A percentile compares a stretch with the other conserved stretches of the same genome.
Evolutionary conservation across 1,139 yeast genomes (phyloP).

Genomic region (Sugiyamaella xylanicola): DNA sequence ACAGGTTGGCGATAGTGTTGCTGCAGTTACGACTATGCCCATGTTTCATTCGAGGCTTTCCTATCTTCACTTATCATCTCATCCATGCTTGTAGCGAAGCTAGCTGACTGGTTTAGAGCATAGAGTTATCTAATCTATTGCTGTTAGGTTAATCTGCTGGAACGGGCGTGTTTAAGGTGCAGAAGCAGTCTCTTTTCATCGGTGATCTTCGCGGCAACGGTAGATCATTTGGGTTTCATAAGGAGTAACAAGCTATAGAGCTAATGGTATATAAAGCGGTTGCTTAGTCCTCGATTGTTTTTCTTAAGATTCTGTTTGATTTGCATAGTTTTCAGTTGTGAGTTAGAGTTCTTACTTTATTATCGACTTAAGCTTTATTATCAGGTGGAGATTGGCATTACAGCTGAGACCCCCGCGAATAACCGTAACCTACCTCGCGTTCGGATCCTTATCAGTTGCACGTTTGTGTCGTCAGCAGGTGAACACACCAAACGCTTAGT

Average conservation of each 20-base stretch:
- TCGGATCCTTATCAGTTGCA: background rate
- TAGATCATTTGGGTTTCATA: background rate
- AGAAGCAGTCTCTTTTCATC: background rate
- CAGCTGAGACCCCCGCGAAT: background rate
- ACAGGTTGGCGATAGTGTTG: no score
- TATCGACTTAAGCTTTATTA: no score
- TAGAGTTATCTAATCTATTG: background rate
- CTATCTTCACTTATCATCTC: no score
- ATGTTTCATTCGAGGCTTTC: no score
- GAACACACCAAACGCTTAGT: no score
- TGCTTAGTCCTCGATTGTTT: background rate
- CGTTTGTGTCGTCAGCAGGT: background rate
- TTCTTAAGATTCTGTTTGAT: background rate
- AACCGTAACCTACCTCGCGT: background rate
- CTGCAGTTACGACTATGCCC: no score
- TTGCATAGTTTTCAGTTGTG: background rate
- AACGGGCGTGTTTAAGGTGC: background rate
- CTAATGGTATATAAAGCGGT: background rate
- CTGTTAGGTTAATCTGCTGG: background rate
- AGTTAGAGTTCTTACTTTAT: background rate
- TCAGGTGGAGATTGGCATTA: no score
- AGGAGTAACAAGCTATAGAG: no score
- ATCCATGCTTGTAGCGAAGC: no score
- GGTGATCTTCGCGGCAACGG: background rate
- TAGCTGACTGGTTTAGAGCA: no score